Percentiles rank a stretch among this genome's conserved stretches.
Evolutionary conservation across 108 stramenopile genomes (phyloP).

Genomic region (Pelagomonas calceolata): DNA sequence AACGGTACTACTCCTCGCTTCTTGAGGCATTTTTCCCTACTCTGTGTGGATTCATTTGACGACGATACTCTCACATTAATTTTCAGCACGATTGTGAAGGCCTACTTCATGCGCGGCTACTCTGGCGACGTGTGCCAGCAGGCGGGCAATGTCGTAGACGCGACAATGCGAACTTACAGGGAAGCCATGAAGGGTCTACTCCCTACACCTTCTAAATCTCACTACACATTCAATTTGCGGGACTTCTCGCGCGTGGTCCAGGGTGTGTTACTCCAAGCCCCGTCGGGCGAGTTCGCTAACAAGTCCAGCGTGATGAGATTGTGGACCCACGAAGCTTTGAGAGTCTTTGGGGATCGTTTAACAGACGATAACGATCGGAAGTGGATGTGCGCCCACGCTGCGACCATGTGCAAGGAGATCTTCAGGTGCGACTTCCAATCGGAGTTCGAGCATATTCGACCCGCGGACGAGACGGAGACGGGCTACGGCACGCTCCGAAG

Average conservation of each 20-base stretch:
- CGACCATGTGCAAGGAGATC: background rate
- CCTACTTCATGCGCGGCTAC: no score
- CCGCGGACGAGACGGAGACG: background rate
- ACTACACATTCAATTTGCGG: constrained; percentile 30
- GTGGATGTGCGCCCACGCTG: constrained; percentile 11
- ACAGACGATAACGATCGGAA: constrained; percentile 12
- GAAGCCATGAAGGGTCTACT: constrained; percentile 1
- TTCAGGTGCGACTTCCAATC: background rate
- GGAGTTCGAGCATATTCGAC: constrained; percentile 4
- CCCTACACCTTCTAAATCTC: constrained; percentile 20
- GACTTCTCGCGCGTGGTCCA: constrained; percentile 21
- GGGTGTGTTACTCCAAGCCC: background rate
- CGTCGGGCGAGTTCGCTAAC: no score
- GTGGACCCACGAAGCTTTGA: constrained; percentile 26
- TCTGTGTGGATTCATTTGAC: constrained; percentile 9
- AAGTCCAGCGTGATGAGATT: constrained; percentile 8
- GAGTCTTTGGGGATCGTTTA: constrained; percentile 32
- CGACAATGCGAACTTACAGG: background rate
- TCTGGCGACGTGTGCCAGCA: constrained; percentile 2
- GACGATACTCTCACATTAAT: background rate
- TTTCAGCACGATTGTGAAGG: constrained; percentile 14
- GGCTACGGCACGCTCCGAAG: constrained; percentile 1
- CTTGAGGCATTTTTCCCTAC: constrained; percentile 36
- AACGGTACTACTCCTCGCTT: constrained; percentile 43
- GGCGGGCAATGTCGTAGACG: constrained; percentile 9